phyloP scores from a whole-genome alignment of 2,329 filamentous ascomycete species.

The Colletotrichum caudatum region DNA sequence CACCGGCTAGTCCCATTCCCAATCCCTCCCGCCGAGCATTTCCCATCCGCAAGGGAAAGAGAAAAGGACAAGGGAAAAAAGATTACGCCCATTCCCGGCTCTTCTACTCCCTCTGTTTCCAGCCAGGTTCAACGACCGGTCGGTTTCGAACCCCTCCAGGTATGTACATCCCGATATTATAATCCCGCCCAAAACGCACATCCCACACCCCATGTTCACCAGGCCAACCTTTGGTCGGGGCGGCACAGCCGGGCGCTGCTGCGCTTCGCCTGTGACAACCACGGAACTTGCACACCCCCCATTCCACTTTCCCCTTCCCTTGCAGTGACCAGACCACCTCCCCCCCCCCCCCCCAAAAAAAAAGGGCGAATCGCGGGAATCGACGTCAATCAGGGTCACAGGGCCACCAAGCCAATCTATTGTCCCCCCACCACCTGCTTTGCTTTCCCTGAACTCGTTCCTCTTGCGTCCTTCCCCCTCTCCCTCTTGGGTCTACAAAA shows the following conservation, averaged over 20 bases:
- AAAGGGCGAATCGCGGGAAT: slow-evolving; percentile 42
- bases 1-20: slow-evolving; percentile 26
- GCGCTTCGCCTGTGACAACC: slow-evolving; percentile 25
- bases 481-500: slow-evolving; percentile 32
- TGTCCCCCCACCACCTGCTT: slow-evolving; percentile 42
- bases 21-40: slow-evolving; percentile 8
- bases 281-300: slow-evolving; percentile 28
- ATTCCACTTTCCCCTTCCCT: slow-evolving; percentile 38
- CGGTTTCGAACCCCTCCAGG: slow-evolving; percentile 12
- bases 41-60: slow-evolving; percentile 11
- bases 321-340: slow-evolving; percentile 23
- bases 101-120: slow-evolving; percentile 4
- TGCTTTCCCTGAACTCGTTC: slow-evolving; percentile 34
- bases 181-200: slow-evolving; percentile 12
- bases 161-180: slow-evolving; percentile 40
- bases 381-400: slow-evolving; percentile 40
- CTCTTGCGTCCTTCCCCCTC: slow-evolving; percentile 27
- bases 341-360: slow-evolving; percentile 29
- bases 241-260: slow-evolving; percentile 12
- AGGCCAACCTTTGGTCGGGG: slow-evolving; percentile 4
- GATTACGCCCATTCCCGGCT: slow-evolving; percentile 21
- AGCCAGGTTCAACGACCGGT: slow-evolving; percentile 8
- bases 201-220: slow-evolving; percentile 14
- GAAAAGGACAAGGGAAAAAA: neutral
- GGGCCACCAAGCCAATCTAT: slow-evolving; percentile 39